These are phyloP conservation scores for Yamagishiella unicocca DNA, from an alignment of 139 green algal genomes.

Conservation along the genomic window DNA sequence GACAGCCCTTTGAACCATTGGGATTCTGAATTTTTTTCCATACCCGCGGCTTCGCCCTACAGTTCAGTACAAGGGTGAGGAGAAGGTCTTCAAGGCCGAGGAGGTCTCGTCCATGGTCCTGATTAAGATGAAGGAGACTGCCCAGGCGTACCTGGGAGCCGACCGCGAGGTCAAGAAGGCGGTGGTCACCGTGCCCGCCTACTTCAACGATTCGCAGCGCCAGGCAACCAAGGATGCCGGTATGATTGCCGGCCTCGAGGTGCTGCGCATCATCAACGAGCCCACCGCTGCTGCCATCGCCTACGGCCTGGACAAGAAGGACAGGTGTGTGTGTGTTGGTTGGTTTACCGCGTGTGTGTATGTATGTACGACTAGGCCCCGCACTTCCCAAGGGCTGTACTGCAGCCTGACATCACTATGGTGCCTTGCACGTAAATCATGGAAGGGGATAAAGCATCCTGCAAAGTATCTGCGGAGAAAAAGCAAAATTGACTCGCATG, in stretches of 20 bases:
- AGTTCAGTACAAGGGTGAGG: conserved; percentile 96
- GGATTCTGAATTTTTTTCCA: not conserved
- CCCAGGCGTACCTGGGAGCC: conserved; percentile 76
- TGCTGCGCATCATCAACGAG: conserved; percentile 99
- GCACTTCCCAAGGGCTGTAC: too few relatives aligned
- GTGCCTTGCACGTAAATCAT: too few relatives aligned
- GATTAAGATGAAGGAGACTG: conserved; percentile 98
- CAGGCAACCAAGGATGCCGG: conserved; percentile 98
- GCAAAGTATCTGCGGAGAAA: too few relatives aligned
- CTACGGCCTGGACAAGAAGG: conserved; percentile 88
- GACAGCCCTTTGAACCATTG: too few relatives aligned
- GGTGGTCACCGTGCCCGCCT: conserved; percentile 97
- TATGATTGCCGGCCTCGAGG: conserved; percentile 95
- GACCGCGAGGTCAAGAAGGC: conserved; percentile 91
- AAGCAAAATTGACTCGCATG: too few relatives aligned
- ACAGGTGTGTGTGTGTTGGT: conserved; percentile 41
- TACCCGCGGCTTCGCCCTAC: conserved; percentile 20
- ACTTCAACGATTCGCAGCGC: conserved; percentile 99
- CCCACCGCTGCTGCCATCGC: conserved; percentile 98
- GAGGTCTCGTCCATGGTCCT: conserved; percentile 98
- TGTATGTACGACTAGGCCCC: too few relatives aligned
- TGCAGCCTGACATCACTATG: too few relatives aligned
- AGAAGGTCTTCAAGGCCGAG: conserved; percentile 94
- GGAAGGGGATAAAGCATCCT: too few relatives aligned
- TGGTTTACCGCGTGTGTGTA: too few relatives aligned